Base-by-base conservation (phyloP, 306 rosid species). In the Acacia melanoxylon region DNA sequence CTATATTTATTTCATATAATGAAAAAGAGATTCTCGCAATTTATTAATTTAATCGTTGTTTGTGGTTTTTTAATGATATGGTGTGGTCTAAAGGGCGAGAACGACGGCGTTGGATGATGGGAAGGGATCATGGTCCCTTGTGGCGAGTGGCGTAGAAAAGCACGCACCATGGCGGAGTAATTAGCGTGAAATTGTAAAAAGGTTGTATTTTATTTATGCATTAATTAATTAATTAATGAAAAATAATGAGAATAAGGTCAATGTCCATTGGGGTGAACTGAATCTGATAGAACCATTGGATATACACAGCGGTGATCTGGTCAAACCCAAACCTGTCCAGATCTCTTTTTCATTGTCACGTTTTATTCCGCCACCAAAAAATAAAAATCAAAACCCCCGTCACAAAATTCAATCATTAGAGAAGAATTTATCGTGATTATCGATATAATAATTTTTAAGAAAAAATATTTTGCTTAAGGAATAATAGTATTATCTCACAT, bases 221-320 rank as follows among this genome's bases (percentile, higher is more conserved):
- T 35, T 33, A 48, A 27, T 72, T 46, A 58, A 20, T 54, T 17
- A 7, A 24, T 8, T 25, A 25, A 25, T 27, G 35, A 8, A 8
- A n/a, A 44, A 46, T n/a, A 69, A 61, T 72, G 41, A 80, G 54
- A 71, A 44, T 49, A 16, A 72, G 72, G 85, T 77, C 82, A 85
- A 75, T 24, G 42, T 22, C 16, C n/a, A 6, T 2, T 10, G 33
- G 67, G 33, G 65, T n/a, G 42, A 37, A 37, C 63, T 11, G 35
- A 14, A 19, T 10, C 29, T 10, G 14, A 58, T 58, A 5, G 2
- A 58, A 22, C 65, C 65, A 22, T 7, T 8, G 24, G 52, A 42
- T 46, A 46, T 4, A 12, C 48, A 40, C 3, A 5, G 72, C 6
- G 15, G 1, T 40, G 58, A 80, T 76, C 51, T 61, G 75, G 71